phyloP scores from a whole-genome alignment of 139 green algal species.

The Pleodorina starrii region DNA sequence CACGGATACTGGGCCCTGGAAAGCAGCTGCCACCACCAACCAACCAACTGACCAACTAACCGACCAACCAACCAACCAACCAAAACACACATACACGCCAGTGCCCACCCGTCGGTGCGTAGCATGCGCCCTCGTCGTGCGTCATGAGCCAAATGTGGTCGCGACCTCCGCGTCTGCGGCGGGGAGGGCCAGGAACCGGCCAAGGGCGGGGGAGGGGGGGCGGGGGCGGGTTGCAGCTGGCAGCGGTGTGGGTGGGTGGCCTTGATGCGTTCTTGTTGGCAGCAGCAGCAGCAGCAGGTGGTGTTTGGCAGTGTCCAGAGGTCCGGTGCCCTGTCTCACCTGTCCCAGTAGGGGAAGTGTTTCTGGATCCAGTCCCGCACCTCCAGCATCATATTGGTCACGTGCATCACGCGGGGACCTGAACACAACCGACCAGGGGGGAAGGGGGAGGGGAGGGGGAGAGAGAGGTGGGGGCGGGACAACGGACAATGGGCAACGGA shows the following conservation, averaged over 20 bases:
- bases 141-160: constrained; percentile 78
- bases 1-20: too few relatives aligned
- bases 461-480: background rate
- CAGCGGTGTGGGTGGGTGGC: too few relatives aligned
- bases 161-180: constrained; percentile 52
- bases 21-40: too few relatives aligned
- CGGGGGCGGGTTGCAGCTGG: too few relatives aligned
- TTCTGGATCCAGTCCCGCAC: constrained; percentile 63
- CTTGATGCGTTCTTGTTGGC: too few relatives aligned
- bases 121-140: constrained; percentile 61
- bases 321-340: background rate
- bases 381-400: constrained; percentile 65
- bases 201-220: background rate
- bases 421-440: background rate
- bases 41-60: too few relatives aligned
- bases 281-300: too few relatives aligned
- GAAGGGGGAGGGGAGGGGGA: too few relatives aligned
- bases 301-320: too few relatives aligned
- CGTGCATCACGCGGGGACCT: constrained; percentile 68
- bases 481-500: too few relatives aligned
- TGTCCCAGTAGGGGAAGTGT: constrained; percentile 68
- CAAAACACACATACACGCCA: too few relatives aligned
- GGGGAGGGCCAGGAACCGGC: background rate
- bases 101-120: constrained; percentile 43
- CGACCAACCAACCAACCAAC: too few relatives aligned